Evolutionary conservation across 208 protist species (phyloP).

Genomic region (Trypanosoma caninum): DNA sequence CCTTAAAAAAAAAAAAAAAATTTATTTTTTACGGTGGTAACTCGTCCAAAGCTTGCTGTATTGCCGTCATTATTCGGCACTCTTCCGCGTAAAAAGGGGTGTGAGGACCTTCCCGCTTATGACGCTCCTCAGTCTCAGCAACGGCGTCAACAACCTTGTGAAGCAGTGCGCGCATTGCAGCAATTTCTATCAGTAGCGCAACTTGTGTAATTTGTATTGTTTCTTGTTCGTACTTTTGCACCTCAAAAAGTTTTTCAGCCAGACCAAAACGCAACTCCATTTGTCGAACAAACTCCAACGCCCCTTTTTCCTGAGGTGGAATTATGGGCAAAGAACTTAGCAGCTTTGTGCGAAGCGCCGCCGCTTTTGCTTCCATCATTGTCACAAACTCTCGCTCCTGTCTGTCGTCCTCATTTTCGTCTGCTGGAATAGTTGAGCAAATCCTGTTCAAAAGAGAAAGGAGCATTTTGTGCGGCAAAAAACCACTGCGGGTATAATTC

Average conservation of each 20-base stretch:
- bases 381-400: slow-evolving; percentile 21
- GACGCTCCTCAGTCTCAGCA: slow-evolving; percentile 25
- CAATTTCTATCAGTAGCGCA: slow-evolving; percentile 48
- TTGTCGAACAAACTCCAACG: slow-evolving; percentile 28
- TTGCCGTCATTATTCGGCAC: slow-evolving; percentile 19
- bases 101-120: slow-evolving; percentile 17
- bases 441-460: slow-evolving; percentile 7
- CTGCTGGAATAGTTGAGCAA: slow-evolving; percentile 4
- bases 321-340: slow-evolving; percentile 15
- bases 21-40: slow-evolving; percentile 10
- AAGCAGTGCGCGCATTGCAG: slow-evolving; percentile 47
- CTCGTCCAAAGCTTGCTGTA: slow-evolving; percentile 27
- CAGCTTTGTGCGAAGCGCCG: slow-evolving; percentile 22
- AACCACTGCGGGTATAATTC: not conserved
- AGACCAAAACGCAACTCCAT: slow-evolving; percentile 37
- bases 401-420: slow-evolving; percentile 10
- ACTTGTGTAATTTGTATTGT: slow-evolving; percentile 60
- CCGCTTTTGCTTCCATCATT: slow-evolving; percentile 20
- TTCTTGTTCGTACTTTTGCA: slow-evolving; percentile 59
- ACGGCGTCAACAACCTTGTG: slow-evolving; percentile 10
- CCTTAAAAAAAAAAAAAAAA: slow-evolving; percentile 4
- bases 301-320: slow-evolving; percentile 27
- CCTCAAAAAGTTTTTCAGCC: slow-evolving; percentile 49
- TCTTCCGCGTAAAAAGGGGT: slow-evolving; percentile 26
- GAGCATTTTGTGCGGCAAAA: slow-evolving; percentile 18